phyloP scores from a whole-genome alignment of 768 basidiomycete species.

The Austroboletus eburneus region DNA sequence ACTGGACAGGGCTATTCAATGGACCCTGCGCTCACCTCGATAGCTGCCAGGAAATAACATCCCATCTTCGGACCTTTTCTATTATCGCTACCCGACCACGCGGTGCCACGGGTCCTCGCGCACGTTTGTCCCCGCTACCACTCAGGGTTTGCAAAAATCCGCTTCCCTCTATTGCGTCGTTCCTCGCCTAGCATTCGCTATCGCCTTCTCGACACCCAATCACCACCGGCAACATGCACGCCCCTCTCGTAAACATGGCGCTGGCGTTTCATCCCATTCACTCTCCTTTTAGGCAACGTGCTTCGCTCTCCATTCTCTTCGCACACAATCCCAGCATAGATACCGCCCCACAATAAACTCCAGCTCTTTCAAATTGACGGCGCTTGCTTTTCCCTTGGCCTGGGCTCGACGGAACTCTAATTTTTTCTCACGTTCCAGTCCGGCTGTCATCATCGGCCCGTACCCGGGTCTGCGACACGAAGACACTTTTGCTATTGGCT shows the following conservation, averaged over 20 bases:
- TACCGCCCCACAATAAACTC: slow-evolving; percentile 7
- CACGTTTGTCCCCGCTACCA: slow-evolving; percentile 31
- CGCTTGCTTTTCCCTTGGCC: background rate
- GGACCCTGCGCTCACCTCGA: slow-evolving; percentile 24
- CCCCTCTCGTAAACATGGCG: slow-evolving; percentile 15
- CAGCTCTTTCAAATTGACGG: slow-evolving; percentile 22
- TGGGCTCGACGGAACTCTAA: slow-evolving; percentile 13
- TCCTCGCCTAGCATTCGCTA: slow-evolving; percentile 7
- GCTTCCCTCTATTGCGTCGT: background rate
- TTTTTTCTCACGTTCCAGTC: slow-evolving; percentile 11
- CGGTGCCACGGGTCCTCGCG: slow-evolving; percentile 35
- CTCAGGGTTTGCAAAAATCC: slow-evolving; percentile 3
- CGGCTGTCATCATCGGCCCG: background rate
- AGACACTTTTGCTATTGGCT: background rate
- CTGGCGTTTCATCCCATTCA: slow-evolving; percentile 8
- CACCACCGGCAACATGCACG: slow-evolving; percentile 24
- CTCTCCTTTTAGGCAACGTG: slow-evolving; percentile 14
- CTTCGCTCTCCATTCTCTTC: slow-evolving; percentile 4
- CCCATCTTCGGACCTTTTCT: slow-evolving; percentile 23
- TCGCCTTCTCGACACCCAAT: slow-evolving; percentile 19
- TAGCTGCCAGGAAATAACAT: slow-evolving; percentile 12
- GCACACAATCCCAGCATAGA: slow-evolving; percentile 5
- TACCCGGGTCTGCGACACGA: background rate
- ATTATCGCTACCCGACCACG: slow-evolving; percentile 15
- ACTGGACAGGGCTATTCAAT: too few relatives aligned